These are phyloP conservation scores for Fusarium papillatum DNA, from an alignment of 2,329 filamentous ascomycete genomes.

Conservation along the genomic window DNA sequence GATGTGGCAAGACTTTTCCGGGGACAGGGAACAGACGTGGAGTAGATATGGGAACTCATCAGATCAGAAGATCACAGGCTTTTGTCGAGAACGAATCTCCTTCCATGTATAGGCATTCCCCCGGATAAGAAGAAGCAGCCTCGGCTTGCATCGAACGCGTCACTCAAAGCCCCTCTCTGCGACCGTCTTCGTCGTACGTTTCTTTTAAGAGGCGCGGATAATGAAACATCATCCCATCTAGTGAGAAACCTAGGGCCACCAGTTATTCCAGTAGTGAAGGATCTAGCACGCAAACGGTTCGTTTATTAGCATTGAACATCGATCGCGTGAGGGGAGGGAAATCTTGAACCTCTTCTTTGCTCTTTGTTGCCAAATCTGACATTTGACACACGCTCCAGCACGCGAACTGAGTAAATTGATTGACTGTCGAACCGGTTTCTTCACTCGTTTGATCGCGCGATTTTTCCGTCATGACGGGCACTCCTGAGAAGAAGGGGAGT, in stretches of 20 bases:
- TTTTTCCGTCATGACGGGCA: conserved; percentile 7
- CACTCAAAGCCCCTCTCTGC: not conserved
- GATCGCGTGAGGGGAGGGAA: conserved; percentile 6
- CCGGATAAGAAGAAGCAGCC: not conserved
- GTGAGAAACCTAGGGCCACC: conserved; percentile 6
- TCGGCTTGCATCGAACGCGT: not conserved
- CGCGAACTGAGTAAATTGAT: not conserved
- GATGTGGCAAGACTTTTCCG: not conserved
- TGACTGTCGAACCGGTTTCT: no score
- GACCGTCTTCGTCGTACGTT: not conserved
- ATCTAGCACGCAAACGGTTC: conserved; percentile 7
- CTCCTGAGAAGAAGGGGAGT: not conserved
- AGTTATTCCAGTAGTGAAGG: conserved; percentile 27
- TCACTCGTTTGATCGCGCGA: not conserved
- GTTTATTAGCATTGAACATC: not conserved
- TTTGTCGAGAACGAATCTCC: not conserved
- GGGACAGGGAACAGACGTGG: not conserved
- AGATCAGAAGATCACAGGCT: not conserved
- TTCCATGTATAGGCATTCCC: not conserved
- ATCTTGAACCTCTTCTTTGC: not conserved
- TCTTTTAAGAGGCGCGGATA: not conserved
- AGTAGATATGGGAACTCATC: not conserved
- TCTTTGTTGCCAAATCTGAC: not conserved
- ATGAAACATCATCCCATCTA: not conserved
- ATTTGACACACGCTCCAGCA: not conserved